Evolutionary conservation across 176 grass and related monocot species (phyloP).

Genomic region (Raddia distichophylla): DNA sequence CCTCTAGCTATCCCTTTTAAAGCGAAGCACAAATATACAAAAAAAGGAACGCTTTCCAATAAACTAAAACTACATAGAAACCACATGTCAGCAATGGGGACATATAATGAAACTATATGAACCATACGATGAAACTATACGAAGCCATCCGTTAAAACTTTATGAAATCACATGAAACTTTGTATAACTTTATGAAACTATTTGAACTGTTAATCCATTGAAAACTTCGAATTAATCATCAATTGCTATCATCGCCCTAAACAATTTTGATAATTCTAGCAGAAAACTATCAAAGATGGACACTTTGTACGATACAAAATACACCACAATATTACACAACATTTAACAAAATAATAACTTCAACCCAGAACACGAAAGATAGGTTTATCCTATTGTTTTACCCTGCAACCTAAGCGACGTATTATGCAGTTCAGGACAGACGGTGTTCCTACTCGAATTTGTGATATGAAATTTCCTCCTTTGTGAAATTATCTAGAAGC

Average conservation of each 20-base stretch:
- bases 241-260: no score
- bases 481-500: constrained; percentile 28
- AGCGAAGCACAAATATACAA: constrained; percentile 3
- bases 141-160: no score
- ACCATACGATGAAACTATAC: no score
- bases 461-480: constrained; percentile 10
- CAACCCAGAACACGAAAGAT: constrained; percentile 2
- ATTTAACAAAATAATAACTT: constrained; percentile 40
- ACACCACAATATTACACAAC: constrained; percentile 5
- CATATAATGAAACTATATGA: no score
- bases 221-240: no score
- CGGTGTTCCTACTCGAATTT: constrained; percentile 30
- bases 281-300: background rate
- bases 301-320: constrained; percentile 36
- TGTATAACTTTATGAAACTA: no score
- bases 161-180: no score
- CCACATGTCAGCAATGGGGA: no score
- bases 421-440: constrained; percentile 38
- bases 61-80: no score
- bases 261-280: background rate
- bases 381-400: constrained; percentile 7
- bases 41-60: background rate
- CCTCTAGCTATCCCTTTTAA: constrained; percentile 8
- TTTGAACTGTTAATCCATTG: no score
- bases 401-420: constrained; percentile 16